Evolutionary conservation across 2,329 filamentous ascomycete genomes (phyloP).

Genomic region (Aspergillus phoenicis): DNA sequence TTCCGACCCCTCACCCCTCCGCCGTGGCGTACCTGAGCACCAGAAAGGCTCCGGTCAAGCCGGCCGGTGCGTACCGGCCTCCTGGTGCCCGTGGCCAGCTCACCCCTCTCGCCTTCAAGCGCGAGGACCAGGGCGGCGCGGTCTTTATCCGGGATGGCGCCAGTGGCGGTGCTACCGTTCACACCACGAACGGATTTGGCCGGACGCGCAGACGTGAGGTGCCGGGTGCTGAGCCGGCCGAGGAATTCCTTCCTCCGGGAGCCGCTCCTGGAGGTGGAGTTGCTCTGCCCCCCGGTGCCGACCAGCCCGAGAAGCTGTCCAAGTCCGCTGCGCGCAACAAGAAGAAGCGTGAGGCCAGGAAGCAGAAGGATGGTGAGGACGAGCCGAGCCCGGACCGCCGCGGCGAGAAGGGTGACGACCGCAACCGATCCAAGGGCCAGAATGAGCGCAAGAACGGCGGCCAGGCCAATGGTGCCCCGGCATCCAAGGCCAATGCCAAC

Average conservation of each 20-base stretch:
- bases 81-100: slow-evolving; percentile 86
- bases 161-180: slow-evolving; percentile 50
- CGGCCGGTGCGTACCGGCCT: slow-evolving; percentile 93
- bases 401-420: slow-evolving; percentile 55
- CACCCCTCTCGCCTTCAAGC: slow-evolving; percentile 93
- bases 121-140: slow-evolving; percentile 92
- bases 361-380: slow-evolving; percentile 79
- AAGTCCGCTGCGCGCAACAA: slow-evolving; percentile 94
- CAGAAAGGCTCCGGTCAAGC: slow-evolving; percentile 92
- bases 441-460: slow-evolving; percentile 38
- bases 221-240: slow-evolving; percentile 78
- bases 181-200: slow-evolving; percentile 74
- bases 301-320: slow-evolving; percentile 68
- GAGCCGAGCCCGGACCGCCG: slow-evolving; percentile 70
- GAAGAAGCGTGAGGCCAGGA: slow-evolving; percentile 96
- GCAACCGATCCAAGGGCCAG: slow-evolving; percentile 54
- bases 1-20: slow-evolving; percentile 79
- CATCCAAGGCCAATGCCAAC: slow-evolving; percentile 30
- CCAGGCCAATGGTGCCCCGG: slow-evolving; percentile 21
- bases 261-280: slow-evolving; percentile 68
- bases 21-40: slow-evolving; percentile 80
- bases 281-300: slow-evolving; percentile 65
- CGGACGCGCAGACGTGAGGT: slow-evolving; percentile 73
- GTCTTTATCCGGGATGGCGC: slow-evolving; percentile 82
- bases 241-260: slow-evolving; percentile 66